Conservation (phyloP, 768 basidiomycete species). For the Russula abietina region DNA sequence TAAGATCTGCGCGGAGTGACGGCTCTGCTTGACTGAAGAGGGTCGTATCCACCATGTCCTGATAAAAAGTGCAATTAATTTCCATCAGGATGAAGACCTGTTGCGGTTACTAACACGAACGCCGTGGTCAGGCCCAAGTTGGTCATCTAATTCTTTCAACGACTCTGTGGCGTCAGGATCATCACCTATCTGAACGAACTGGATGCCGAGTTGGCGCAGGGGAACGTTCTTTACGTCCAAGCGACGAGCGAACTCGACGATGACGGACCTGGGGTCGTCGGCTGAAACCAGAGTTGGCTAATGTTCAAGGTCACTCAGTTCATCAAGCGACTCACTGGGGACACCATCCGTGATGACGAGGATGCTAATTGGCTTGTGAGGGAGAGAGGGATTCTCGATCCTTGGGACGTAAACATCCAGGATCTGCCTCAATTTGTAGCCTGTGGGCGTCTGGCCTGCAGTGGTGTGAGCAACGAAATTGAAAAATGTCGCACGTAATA, state of each 20-base stretch:
- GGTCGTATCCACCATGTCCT: conserved; percentile 24
- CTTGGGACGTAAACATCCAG: conserved; percentile 35
- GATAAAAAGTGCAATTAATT: not conserved
- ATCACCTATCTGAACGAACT: conserved; percentile 40
- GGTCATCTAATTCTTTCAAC: conserved; percentile 26
- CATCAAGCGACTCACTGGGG: conserved; percentile 32
- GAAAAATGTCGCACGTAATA: not conserved
- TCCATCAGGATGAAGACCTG: too few relatives aligned
- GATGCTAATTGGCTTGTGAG: conserved; percentile 35
- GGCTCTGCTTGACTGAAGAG: conserved; percentile 17
- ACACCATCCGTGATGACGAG: conserved; percentile 39
- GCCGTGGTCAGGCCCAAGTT: conserved; percentile 12
- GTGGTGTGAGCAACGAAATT: conserved; percentile 18
- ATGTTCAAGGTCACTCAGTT: not conserved
- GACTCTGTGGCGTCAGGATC: conserved; percentile 30
- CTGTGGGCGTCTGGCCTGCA: conserved; percentile 35
- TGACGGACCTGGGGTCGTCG: conserved; percentile 26
- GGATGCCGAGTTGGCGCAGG: conserved; percentile 33
- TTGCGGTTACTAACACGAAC: conserved; percentile 15
- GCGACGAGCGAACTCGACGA: conserved; percentile 25
- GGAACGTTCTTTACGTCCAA: conserved; percentile 33
- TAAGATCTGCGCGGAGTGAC: conserved; percentile 10
- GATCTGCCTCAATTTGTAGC: conserved; percentile 35
- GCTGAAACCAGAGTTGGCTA: conserved; percentile 11
- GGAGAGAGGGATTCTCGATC: conserved; percentile 29